Conservation (phyloP, 139 green algal species). For the Closterium sp. region DNA sequence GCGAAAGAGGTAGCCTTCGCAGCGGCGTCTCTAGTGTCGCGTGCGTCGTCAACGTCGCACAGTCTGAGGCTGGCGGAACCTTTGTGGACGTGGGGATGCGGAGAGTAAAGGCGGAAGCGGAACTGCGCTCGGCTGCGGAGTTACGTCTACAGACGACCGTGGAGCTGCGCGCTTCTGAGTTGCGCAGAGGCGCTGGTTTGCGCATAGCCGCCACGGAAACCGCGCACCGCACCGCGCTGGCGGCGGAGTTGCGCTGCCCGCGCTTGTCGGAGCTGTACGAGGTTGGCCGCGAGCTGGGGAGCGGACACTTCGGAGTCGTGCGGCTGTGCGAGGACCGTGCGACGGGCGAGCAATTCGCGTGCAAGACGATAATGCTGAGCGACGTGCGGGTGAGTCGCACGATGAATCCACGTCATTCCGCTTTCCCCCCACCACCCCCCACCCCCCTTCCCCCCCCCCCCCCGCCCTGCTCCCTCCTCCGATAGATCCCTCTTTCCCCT, state of each 20-base stretch:
- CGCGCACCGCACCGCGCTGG: not conserved
- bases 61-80: not conserved
- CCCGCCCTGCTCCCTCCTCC: too few species aligned
- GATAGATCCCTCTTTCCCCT: not conserved
- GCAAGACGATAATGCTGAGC: conserved; percentile 26
- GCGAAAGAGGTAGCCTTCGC: not conserved
- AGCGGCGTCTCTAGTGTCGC: not conserved
- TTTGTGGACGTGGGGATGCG: not conserved
- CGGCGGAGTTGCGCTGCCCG: not conserved
- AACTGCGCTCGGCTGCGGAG: not conserved
- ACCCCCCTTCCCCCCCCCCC: too few species aligned
- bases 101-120: not conserved
- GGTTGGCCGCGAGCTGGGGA: not conserved
- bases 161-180: not conserved
- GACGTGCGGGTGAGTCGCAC: not conserved
- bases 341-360: conserved; percentile 28
- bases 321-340: conserved; percentile 3
- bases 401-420: not conserved
- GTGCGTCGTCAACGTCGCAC: not conserved
- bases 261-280: not conserved
- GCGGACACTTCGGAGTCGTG: conserved; percentile 18
- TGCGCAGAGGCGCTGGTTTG: not conserved
- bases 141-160: not conserved
- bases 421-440: too few species aligned
- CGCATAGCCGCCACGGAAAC: not conserved